Evolutionary conservation across 345 rosid species (phyloP).

Genomic region (Cardamine occulta): DNA sequence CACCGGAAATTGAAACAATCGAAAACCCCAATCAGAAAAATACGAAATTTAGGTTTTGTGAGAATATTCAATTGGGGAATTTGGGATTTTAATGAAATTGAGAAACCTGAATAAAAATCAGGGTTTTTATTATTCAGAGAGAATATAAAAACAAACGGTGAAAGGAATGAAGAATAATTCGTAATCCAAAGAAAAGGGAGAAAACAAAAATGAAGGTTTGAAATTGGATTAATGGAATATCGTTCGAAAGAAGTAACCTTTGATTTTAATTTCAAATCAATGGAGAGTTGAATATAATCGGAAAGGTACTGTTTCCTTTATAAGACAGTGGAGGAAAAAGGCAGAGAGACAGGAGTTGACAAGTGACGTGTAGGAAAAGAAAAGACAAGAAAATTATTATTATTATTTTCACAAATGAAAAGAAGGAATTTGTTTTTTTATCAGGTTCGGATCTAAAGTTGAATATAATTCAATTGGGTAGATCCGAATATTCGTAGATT

Average conservation of each 20-base stretch:
- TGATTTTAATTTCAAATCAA: neutral
- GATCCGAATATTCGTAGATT: conserved; percentile 20
- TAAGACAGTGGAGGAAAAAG: neutral
- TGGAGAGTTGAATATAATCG: neutral
- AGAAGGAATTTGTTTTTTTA: neutral
- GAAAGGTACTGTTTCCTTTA: neutral
- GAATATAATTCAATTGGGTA: conserved; percentile 20
- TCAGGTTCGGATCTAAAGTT: conserved; percentile 14
- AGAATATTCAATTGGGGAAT: neutral
- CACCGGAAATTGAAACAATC: conserved; percentile 10
- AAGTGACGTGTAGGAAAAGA: conserved; percentile 26
- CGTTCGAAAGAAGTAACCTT: conserved; percentile 27
- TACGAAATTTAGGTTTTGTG: neutral
- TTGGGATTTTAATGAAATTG: neutral
- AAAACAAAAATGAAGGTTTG: neutral
- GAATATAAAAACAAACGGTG: neutral
- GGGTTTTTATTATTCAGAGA: conserved; percentile 11
- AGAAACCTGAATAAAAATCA: neutral
- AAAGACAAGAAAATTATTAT: neutral
- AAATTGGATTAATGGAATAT: neutral
- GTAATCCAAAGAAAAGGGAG: neutral
- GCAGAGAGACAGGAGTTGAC: neutral
- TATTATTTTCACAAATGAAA: neutral
- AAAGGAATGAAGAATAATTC: conserved; percentile 14
- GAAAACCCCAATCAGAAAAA: conserved; percentile 2